Evolutionary conservation across 768 basidiomycete genomes (phyloP).

Genomic region (Psilocybe cubensis): DNA sequence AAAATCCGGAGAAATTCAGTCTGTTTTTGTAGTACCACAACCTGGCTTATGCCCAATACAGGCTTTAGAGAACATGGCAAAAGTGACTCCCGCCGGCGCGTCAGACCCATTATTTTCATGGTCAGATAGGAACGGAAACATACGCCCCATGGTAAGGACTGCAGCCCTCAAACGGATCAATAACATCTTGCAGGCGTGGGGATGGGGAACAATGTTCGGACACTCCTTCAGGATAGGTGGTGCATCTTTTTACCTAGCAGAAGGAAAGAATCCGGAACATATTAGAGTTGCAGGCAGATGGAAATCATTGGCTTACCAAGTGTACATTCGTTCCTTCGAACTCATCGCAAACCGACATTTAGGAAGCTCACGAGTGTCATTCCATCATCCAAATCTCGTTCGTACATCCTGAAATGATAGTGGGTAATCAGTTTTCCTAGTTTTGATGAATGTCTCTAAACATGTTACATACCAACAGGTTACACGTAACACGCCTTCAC

Average conservation of each 20-base stretch:
- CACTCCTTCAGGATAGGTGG: conserved; percentile 49
- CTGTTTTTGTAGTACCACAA: conserved; percentile 28
- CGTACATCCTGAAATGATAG: no score
- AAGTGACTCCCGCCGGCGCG: conserved; percentile 26
- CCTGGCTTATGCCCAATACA: conserved; percentile 28
- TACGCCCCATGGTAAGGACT: conserved; percentile 31
- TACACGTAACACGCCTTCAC: no score
- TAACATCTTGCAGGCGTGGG: conserved; percentile 21
- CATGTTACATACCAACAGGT: no score
- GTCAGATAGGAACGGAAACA: conserved; percentile 27
- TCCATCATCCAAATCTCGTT: no score
- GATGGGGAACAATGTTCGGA: conserved; percentile 37
- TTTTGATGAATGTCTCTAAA: no score
- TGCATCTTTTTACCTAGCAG: conserved; percentile 35
- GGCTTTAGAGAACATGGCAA: conserved; percentile 32
- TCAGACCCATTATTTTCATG: conserved; percentile 40
- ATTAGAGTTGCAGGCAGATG: conserved; percentile 37
- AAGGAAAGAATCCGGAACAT: conserved; percentile 37
- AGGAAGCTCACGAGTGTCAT: no score
- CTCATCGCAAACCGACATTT: conserved; percentile 29
- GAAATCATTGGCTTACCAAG: conserved; percentile 42
- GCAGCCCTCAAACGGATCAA: conserved; percentile 33
- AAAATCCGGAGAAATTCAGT: conserved; percentile 30
- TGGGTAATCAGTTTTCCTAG: no score
- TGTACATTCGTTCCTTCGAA: conserved; percentile 40